Evolutionary conservation across 2,329 filamentous ascomycete genomes (phyloP).

Genomic region (Pseudonectria foliicola): DNA sequence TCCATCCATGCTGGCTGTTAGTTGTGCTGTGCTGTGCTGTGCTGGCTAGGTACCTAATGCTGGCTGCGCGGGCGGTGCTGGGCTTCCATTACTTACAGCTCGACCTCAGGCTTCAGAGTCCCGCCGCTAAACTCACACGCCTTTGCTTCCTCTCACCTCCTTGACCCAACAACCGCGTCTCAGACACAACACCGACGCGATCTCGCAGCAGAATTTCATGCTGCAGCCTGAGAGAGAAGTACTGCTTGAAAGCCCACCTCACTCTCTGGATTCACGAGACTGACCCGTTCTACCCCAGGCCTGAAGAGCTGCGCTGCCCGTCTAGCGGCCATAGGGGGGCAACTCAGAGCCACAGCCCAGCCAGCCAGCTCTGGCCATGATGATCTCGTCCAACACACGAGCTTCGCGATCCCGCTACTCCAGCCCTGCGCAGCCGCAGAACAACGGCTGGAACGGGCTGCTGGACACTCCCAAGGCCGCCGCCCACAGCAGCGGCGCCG

Average conservation of each 20-base stretch:
- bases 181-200: constrained; percentile 24
- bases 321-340: constrained; percentile 4
- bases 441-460: constrained; percentile 23
- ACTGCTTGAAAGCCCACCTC: constrained; percentile 4
- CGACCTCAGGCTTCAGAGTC: constrained; percentile 12
- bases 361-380: constrained; percentile 16
- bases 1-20: not conserved
- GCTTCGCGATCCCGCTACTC: constrained; percentile 50
- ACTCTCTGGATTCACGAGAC: not conserved
- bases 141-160: constrained; percentile 14
- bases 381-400: constrained; percentile 39
- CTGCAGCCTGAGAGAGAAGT: constrained; percentile 24
- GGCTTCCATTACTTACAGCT: constrained; percentile 5
- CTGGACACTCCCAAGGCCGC: constrained; percentile 32
- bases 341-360: not conserved
- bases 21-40: constrained; percentile 5
- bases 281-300: constrained; percentile 11
- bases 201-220: constrained; percentile 25
- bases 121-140: constrained; percentile 15
- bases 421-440: constrained; percentile 39
- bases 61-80: too few species aligned
- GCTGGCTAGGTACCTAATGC: too few species aligned
- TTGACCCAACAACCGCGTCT: constrained; percentile 25
- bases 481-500: constrained; percentile 24
- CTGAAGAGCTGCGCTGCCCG: constrained; percentile 26